Base-by-base conservation (phyloP, 371 early-diverging fungal species). In the Saksenaea oblongispora region DNA sequence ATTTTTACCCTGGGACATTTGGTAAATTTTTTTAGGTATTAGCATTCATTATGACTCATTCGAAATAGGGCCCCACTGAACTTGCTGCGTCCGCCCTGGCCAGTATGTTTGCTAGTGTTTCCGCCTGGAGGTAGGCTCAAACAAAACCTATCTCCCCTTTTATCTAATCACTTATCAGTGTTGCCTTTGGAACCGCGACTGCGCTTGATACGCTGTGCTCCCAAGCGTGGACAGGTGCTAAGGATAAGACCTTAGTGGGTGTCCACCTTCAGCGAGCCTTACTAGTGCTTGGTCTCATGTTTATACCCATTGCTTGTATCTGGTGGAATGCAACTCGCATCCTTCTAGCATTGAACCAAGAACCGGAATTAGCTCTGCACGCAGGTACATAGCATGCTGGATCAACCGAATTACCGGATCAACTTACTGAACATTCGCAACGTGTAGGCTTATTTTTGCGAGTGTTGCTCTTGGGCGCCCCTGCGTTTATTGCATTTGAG, bases 121-220 rank as follows among this genome's bases (percentile, higher is more conserved):
- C 92, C 14, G 93, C 92, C 24, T 88, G 86, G 81, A 87, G 88
- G 31, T 27, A 27, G 17, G 14, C 1, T 0, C 24, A 22, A 4
- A 31, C 31, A 22, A 26, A 54, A 17, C 27, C 53, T 14, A 58
- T 27, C 31, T 58, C 22, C 18, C 13, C 37, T 31, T 31, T 17
- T 27, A n/a, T 54, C 35, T 56, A 61, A 59, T 17, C 14, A 18
- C n/a, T 14, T 18, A 44, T 11, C 14, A 44, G 24, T 7, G 76
- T 93, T 36, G 87, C 90, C 9, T 85, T 89, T 34, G 93, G 92
- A 14, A 80, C 89, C 59, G 85, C 90, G 4, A 84, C 91, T 31
- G 94, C 91, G 10, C 22, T 47, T n/a, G 95, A 96, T 71, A 93
- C 95, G 2, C 77, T 96, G 15, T 94, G 94, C 65, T 89, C 92